Evolutionary conservation across 1,284 basidiomycete genomes (phyloP).

Genomic region (Bjerkandera adusta): DNA sequence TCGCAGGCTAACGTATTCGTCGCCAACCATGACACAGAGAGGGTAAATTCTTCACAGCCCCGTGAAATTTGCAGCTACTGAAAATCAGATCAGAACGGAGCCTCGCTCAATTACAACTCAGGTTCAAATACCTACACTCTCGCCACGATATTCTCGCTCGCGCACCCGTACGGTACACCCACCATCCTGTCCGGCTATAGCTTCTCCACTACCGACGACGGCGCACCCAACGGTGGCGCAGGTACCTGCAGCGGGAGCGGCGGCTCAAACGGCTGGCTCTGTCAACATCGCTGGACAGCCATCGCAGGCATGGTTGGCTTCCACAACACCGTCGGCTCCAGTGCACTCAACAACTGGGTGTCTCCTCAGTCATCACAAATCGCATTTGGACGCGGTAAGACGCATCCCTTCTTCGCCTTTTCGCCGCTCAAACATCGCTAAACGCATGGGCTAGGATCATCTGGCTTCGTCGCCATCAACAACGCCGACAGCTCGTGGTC

Average conservation of each 20-base stretch:
- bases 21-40: slow-evolving; percentile 68
- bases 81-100: slow-evolving; percentile 38
- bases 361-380: slow-evolving; percentile 54
- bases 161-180: slow-evolving; percentile 65
- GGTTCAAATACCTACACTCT: slow-evolving; percentile 62
- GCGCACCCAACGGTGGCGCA: slow-evolving; percentile 43
- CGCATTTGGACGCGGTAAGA: slow-evolving; percentile 64
- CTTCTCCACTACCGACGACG: slow-evolving; percentile 49
- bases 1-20: slow-evolving; percentile 63
- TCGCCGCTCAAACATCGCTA: background rate
- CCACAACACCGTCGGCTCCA: slow-evolving; percentile 54
- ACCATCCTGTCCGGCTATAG: slow-evolving; percentile 60
- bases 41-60: slow-evolving; percentile 36
- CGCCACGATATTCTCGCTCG: slow-evolving; percentile 63
- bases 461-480: slow-evolving; percentile 66
- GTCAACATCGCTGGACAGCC: slow-evolving; percentile 62
- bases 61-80: background rate
- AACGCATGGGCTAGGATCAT: slow-evolving; percentile 34
- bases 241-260: slow-evolving; percentile 55
- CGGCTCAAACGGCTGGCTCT: slow-evolving; percentile 54
- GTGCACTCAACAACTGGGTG: slow-evolving; percentile 52
- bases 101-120: slow-evolving; percentile 56
- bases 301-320: slow-evolving; percentile 64
- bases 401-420: slow-evolving; percentile 22
- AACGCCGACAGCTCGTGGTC: slow-evolving; percentile 56